Base-by-base conservation (phyloP, 495 filamentous ascomycete genomes). In the Hypoxylon lienhwacheense region DNA sequence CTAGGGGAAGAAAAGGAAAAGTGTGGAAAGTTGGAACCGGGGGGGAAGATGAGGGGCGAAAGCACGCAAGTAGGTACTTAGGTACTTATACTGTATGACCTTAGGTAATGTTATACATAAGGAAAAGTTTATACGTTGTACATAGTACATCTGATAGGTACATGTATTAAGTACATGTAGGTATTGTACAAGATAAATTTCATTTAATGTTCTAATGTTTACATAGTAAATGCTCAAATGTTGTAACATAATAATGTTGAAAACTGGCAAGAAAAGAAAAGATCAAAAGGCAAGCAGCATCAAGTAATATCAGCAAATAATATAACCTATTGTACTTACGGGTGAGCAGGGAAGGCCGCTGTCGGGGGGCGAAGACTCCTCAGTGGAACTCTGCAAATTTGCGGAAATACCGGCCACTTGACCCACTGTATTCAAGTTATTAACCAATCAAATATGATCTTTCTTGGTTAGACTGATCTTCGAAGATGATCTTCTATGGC, bases 371-470 rank as follows among this genome's bases (percentile, higher is more conserved):
- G 14, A 45, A 17, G 42, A 55, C 15, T 47, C 47, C 47, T 41
- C 24, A 41, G n/a, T n/a, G n/a, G 39, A 15, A 40, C 43, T 35
- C 31, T 53, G 65, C 65, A 65, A 61, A 60, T 60, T 65, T 67
- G 65, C 62, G 65, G 65, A 61, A 67, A 63, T 67, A 67, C 55
- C 65, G 65, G 62, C 62, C 65, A 60, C 50, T 51, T 50, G 54
- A 59, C 60, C 60, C 60, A 63, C 60, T 51, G 47, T 64, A 64
- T 56, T 32, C 41, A 53, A 39, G 14, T 47, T 14, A 32, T 24
- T 37, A 45, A 14, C 58, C 58, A 61, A 61, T 61, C 35, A 53
- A 11, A 24, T 0, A 17, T 0, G 11, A 15, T 20, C 20, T 8
- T 14, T n/a, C 41, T 47, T 37, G 12, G 52, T 52, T 61, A 61